phyloP scores from a whole-genome alignment of 2,329 filamentous ascomycete genomes.

The Apiospora hydei region DNA sequence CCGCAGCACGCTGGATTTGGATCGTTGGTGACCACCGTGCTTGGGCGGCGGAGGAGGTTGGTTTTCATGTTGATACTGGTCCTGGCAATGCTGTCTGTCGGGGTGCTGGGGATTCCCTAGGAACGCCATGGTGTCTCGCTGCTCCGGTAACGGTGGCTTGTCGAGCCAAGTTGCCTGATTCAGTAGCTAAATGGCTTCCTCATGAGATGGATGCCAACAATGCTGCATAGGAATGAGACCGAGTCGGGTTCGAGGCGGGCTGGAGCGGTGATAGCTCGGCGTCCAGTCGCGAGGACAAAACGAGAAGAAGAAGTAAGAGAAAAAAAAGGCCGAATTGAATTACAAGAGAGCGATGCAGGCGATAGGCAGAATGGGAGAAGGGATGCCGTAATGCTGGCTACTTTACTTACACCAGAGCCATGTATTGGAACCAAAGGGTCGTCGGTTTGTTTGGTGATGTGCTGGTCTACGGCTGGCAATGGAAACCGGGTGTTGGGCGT shows the following conservation, averaged over 20 bases:
- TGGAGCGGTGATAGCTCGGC: neutral
- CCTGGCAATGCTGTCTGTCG: neutral
- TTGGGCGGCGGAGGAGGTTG: constrained; percentile 13
- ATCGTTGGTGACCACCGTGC: constrained; percentile 33
- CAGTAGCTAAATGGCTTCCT: constrained; percentile 15
- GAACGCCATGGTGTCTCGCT: constrained; percentile 22
- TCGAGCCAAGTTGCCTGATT: constrained; percentile 19
- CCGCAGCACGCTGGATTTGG: constrained; percentile 58
- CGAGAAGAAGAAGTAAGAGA: neutral
- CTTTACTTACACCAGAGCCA: neutral
- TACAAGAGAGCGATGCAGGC: neutral
- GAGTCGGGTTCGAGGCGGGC: neutral
- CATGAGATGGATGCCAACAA: constrained; percentile 13
- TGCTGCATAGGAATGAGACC: constrained; percentile 19
- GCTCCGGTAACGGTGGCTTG: constrained; percentile 21
- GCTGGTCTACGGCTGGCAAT: constrained; percentile 8
- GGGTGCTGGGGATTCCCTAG: neutral
- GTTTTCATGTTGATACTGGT: constrained; percentile 9
- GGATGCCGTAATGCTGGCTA: neutral
- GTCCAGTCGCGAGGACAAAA: neutral
- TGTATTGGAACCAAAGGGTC: constrained; percentile 6
- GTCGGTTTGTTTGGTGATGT: neutral
- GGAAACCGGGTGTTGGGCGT: neutral
- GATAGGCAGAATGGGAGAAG: neutral
- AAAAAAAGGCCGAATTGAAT: neutral